Evolutionary conservation across 192 early-diverging fungal genomes (phyloP).

Genomic region (Martensiomyces pterosporus): DNA sequence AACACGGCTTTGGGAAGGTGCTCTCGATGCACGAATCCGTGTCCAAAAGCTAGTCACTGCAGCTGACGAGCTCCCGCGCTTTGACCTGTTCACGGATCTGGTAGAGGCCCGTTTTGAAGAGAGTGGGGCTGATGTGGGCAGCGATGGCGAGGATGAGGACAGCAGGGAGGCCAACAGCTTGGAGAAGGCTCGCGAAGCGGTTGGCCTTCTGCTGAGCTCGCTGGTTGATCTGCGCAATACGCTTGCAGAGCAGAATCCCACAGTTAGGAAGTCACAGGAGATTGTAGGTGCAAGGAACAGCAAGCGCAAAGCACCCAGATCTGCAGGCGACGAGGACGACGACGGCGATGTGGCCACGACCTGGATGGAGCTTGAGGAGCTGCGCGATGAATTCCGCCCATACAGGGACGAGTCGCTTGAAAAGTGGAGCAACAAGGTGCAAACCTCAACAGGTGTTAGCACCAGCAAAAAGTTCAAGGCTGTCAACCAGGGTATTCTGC

Average conservation of each 20-base stretch:
- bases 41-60: constrained; percentile 71
- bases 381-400: constrained; percentile 54
- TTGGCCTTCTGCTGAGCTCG: constrained; percentile 21
- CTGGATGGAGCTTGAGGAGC: constrained; percentile 24
- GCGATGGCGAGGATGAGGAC: background rate
- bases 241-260: constrained; percentile 24
- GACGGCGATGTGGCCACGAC: constrained; percentile 9
- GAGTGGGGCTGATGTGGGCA: no score
- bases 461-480: constrained; percentile 93
- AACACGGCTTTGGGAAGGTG: constrained; percentile 75
- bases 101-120: constrained; percentile 8
- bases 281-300: background rate
- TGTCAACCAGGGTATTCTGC: constrained; percentile 78
- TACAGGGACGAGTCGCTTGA: constrained; percentile 86
- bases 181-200: constrained; percentile 15
- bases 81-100: constrained; percentile 12
- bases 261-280: constrained; percentile 12
- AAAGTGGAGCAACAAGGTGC: constrained; percentile 90
- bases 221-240: constrained; percentile 26
- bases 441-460: constrained; percentile 62
- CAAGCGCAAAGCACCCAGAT: constrained; percentile 18
- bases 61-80: constrained; percentile 77
- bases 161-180: constrained; percentile 6
- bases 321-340: constrained; percentile 1
- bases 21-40: constrained; percentile 84